These are phyloP conservation scores for Phytophthora sp. DNA, from an alignment of 352 stramenopile species.

Conservation along the genomic window DNA sequence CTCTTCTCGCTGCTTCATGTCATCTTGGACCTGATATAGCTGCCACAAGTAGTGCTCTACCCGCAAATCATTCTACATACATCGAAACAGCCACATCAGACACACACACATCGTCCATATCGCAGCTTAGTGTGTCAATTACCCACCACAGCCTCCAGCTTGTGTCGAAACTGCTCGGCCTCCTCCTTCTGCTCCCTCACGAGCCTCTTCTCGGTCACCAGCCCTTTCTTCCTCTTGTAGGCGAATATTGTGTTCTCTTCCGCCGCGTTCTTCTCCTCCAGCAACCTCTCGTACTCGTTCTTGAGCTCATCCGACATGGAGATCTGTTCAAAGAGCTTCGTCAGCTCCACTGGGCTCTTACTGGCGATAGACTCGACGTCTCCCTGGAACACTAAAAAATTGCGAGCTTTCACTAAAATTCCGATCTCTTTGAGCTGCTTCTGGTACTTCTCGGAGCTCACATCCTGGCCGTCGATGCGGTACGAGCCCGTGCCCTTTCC, in stretches of 20 bases:
- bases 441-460: slow-evolving; percentile 95
- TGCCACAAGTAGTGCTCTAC: slow-evolving; percentile 97
- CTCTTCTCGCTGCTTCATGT: slow-evolving; percentile 87
- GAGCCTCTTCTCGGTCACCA: slow-evolving; percentile 92
- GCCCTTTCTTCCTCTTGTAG: slow-evolving; percentile 96
- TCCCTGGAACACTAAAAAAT: slow-evolving; percentile 99
- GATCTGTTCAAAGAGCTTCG: slow-evolving; percentile 98
- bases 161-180: slow-evolving; percentile 84
- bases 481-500: slow-evolving; percentile 90
- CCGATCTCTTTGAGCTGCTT: slow-evolving; percentile 94
- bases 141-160: slow-evolving; percentile 69
- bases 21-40: slow-evolving; percentile 94
- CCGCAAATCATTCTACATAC: slow-evolving; percentile 65
- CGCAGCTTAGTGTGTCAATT: background rate
- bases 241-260: slow-evolving; percentile 95
- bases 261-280: slow-evolving; percentile 92
- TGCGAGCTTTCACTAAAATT: slow-evolving; percentile 98
- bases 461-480: slow-evolving; percentile 75
- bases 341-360: slow-evolving; percentile 96
- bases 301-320: slow-evolving; percentile 89
- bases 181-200: slow-evolving; percentile 96
- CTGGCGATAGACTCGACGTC: slow-evolving; percentile 98
- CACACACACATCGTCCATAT: background rate
- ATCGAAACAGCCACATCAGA: slow-evolving; percentile 5
- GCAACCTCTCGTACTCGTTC: slow-evolving; percentile 81